phyloP scores from a whole-genome alignment of 1,284 basidiomycete genomes.

The Trametes versicolor region DNA sequence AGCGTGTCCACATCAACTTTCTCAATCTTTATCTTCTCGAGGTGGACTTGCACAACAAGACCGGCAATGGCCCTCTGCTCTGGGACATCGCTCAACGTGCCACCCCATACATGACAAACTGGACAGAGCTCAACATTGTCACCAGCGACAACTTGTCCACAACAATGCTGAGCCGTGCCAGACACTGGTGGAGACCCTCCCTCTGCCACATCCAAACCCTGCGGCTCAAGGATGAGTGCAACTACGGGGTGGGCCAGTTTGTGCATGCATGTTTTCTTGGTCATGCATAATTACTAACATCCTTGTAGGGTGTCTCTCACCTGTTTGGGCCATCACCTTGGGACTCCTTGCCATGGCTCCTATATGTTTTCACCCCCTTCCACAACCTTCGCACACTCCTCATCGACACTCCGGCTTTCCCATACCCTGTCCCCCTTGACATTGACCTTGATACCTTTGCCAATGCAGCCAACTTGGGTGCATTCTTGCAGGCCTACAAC shows the following conservation, averaged over 20 bases:
- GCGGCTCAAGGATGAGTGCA: background rate
- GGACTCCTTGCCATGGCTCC: background rate
- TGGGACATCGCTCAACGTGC: constrained; percentile 1
- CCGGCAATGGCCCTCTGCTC: background rate
- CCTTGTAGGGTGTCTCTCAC: background rate
- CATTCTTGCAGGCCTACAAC: background rate
- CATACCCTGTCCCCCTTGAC: constrained; percentile 3
- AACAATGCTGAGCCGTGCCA: background rate
- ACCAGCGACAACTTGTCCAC: background rate
- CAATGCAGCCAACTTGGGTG: background rate
- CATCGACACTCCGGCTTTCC: constrained; percentile 2
- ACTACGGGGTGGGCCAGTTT: background rate
- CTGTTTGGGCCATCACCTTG: constrained; percentile 1
- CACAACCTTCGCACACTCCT: background rate
- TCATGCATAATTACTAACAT: background rate
- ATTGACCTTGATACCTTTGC: constrained; percentile 6
- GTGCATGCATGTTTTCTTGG: background rate
- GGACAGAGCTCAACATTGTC: constrained; percentile 4
- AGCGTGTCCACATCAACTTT: constrained; percentile 1
- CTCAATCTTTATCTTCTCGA: constrained; percentile 8
- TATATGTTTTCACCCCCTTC: background rate
- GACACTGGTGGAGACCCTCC: background rate
- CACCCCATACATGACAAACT: background rate
- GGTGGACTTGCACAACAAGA: background rate
- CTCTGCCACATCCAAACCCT: background rate